These are phyloP conservation scores for Golovinomyces cichoracearum DNA, from an alignment of 2,329 filamentous ascomycete species.

Conservation along the genomic window DNA sequence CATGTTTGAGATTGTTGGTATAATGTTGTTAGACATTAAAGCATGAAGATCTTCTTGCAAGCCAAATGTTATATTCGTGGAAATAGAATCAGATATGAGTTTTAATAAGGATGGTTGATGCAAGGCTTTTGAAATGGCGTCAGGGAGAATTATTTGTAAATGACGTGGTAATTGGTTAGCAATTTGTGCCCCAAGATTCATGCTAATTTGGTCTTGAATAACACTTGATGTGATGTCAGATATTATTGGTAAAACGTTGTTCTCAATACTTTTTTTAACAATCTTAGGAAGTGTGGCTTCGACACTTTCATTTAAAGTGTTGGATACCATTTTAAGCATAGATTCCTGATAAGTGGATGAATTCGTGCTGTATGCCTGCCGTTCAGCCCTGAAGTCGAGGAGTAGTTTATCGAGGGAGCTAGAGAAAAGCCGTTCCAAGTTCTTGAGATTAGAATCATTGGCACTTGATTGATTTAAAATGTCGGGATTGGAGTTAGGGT, in stretches of 20 bases:
- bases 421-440: slow-evolving; percentile 25
- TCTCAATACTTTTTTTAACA: slow-evolving; percentile 36
- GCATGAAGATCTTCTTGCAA: slow-evolving; percentile 44
- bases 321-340: slow-evolving; percentile 40
- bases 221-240: slow-evolving; percentile 39
- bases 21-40: slow-evolving; percentile 34
- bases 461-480: slow-evolving; percentile 3
- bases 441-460: slow-evolving; percentile 18
- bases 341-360: slow-evolving; percentile 41
- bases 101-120: slow-evolving; percentile 50
- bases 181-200: slow-evolving; percentile 24
- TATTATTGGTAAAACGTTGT: slow-evolving; percentile 51
- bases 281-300: slow-evolving; percentile 24
- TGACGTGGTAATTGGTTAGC: slow-evolving; percentile 27
- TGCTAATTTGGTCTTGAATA: slow-evolving; percentile 44
- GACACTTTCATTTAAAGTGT: slow-evolving; percentile 42
- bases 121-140: slow-evolving; percentile 38
- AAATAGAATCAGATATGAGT: slow-evolving; percentile 44
- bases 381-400: slow-evolving; percentile 40
- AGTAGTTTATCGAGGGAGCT: slow-evolving; percentile 35
- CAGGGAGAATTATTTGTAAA: slow-evolving; percentile 42
- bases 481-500: slow-evolving; percentile 5
- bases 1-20: slow-evolving; percentile 38
- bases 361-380: slow-evolving; percentile 34
- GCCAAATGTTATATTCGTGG: slow-evolving; percentile 35